Base-by-base conservation (phyloP, 352 stramenopile species). In the Globisporangium cylindrosporum region DNA sequence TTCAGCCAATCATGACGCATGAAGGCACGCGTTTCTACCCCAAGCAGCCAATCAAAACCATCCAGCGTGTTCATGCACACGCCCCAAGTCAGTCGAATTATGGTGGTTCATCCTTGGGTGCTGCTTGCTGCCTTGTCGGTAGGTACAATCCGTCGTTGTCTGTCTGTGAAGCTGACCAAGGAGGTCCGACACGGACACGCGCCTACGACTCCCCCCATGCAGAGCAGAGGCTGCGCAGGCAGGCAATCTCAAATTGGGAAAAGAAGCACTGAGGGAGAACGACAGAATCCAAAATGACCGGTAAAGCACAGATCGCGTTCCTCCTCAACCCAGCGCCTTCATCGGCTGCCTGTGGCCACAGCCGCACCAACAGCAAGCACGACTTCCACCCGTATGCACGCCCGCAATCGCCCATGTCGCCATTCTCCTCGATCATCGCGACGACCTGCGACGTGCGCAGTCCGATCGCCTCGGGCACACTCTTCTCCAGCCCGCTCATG, bases 261-360 rank as follows among this genome's bases (percentile, higher is more conserved):
- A 43, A 43, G 36, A 43, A 43, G 10, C 36, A 10, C 24, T 36
- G 25, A 20, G 36, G 14, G 54, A 32, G 51, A 68, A 12, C 57
- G 6, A 29, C 65, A 66, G 15, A 59, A 70, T 59, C 59, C 65
- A 70, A 71, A 68, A 82, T 82, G 73, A 66, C 73, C 67, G 69
- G 48, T 68, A 83, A 81, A 64, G 70, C 74, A 25, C 74, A 77
- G 68, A 83, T 83, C 65, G 76, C 76, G 10, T 81, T 74, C 73
- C 64, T 79, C 60, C 74, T 83, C 69, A 83, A 83, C 54, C 74
- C 74, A 5, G 69, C 60, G 9, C 66, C 69, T 9, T 7, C 41
- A 2, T 49, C 41, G 18, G 66, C 60, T 32, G 24, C 60, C 48
- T 67, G 69, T 56, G n/a, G 64, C 41, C 57, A 58, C 27, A 63